Conservation (phyloP, 306 rosid species). For the Alnus rubra region DNA sequence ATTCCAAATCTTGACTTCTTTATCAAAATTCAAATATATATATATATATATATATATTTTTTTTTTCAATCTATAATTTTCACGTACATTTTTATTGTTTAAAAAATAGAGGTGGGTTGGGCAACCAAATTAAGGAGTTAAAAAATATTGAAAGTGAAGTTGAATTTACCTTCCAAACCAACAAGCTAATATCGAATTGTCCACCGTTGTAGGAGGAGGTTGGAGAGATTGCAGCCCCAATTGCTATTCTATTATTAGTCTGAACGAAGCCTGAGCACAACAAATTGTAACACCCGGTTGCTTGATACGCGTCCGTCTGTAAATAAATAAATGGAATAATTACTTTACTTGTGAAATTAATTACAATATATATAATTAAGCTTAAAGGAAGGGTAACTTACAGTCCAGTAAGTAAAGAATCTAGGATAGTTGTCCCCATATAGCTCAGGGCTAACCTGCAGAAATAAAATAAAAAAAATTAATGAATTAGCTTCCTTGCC, state of each 20-base stretch:
- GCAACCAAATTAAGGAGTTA: no score
- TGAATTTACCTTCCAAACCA: conserved; percentile 84
- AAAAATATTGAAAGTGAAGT: background rate
- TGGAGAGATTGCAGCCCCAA: conserved; percentile 98
- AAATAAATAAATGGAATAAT: conserved; percentile 3
- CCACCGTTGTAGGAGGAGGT: conserved; percentile 76
- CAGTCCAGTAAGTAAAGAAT: conserved; percentile 98
- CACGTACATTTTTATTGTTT: no score
- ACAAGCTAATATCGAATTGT: conserved; percentile 83
- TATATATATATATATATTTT: no score
- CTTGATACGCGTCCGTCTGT: conserved; percentile 97
- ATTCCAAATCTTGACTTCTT: background rate
- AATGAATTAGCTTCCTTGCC: conserved; percentile 41
- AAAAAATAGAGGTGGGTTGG: no score
- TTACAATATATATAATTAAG: background rate
- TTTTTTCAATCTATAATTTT: no score
- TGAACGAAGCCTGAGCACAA: conserved; percentile 93
- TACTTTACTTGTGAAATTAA: background rate
- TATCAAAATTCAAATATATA: no score
- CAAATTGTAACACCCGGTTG: conserved; percentile 93
- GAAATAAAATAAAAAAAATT: conserved; percentile 7
- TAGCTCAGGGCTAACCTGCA: conserved; percentile 95
- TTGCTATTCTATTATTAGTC: conserved; percentile 79
- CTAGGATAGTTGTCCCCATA: conserved; percentile 92
- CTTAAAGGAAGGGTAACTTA: conserved; percentile 47